phyloP scores from a whole-genome alignment of 306 rosid genomes.

The Cicer chorassanicum region DNA sequence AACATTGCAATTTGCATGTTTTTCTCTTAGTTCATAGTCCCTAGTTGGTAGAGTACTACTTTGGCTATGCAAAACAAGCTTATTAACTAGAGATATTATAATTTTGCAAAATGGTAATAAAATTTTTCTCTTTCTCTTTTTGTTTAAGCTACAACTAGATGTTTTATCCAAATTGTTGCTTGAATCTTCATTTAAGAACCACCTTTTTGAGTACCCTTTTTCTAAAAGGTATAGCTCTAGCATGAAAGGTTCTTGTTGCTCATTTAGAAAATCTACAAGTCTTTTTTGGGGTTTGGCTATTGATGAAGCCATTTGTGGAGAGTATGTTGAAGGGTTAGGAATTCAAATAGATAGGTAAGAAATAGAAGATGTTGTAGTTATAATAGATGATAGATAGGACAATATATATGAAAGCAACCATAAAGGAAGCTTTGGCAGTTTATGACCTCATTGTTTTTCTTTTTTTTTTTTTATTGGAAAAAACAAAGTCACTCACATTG shows the following conservation, averaged over 20 bases:
- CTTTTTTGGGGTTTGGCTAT: conserved; percentile 54
- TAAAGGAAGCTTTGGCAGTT: conserved; percentile 41
- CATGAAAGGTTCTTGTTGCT: conserved; percentile 80
- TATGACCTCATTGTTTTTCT: conserved; percentile 3
- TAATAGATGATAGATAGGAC: conserved; percentile 41
- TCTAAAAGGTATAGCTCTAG: conserved; percentile 68
- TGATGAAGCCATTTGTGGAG: conserved; percentile 61
- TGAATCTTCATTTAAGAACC: conserved; percentile 47
- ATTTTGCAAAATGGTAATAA: conserved; percentile 45
- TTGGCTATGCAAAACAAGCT: conserved; percentile 51
- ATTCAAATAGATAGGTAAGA: neutral
- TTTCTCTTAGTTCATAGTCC: conserved; percentile 41
- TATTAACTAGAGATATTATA: conserved; percentile 51
- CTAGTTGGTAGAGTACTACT: conserved; percentile 23
- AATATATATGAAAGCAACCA: conserved; percentile 21
- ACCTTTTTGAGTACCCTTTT: conserved; percentile 52
- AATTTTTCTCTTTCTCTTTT: conserved; percentile 44
- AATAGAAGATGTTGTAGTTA: conserved; percentile 27
- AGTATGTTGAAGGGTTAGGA: conserved; percentile 37
- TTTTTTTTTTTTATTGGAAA: neutral
- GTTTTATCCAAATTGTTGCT: conserved; percentile 44
- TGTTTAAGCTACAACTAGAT: conserved; percentile 33
- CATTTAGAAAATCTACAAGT: conserved; percentile 65
- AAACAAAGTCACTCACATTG: too few species aligned
- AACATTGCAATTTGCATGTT: conserved; percentile 37